Conservation (phyloP, 2,329 filamentous ascomycete species). For the Neospermospora avenae region DNA sequence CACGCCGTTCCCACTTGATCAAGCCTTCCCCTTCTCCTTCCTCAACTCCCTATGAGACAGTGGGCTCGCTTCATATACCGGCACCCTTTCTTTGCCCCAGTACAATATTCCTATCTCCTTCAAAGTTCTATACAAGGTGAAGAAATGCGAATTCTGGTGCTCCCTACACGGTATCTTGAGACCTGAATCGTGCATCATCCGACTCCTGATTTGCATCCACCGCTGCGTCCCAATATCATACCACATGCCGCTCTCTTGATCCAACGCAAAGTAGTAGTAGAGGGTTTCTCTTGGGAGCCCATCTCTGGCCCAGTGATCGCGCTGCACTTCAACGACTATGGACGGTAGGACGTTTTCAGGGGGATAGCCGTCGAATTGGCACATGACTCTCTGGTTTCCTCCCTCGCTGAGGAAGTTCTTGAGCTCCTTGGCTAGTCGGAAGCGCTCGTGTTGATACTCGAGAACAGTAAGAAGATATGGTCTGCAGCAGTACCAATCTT, state of each 20-base stretch:
- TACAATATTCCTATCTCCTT: too few relatives aligned
- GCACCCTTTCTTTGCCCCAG: too few relatives aligned
- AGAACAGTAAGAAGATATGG: neutral
- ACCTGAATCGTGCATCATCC: neutral
- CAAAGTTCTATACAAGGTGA: neutral
- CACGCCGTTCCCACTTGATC: neutral
- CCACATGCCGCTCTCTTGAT: neutral
- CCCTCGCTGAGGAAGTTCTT: neutral
- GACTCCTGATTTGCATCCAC: neutral
- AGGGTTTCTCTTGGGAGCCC: neutral
- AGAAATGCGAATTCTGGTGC: neutral
- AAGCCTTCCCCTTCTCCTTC: neutral
- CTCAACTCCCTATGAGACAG: neutral
- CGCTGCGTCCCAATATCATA: neutral
- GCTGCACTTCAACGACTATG: neutral
- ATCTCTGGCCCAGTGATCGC: neutral
- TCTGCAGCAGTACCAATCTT: neutral
- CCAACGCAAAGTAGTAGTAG: neutral
- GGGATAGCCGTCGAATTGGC: neutral
- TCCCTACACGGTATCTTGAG: neutral
- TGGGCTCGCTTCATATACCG: neutral
- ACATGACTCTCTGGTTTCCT: neutral
- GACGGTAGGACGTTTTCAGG: neutral
- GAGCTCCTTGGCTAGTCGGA: neutral
- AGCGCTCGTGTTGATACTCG: neutral